Evolutionary conservation across 2,329 filamentous ascomycete genomes (phyloP), one percentile per base, ranked within the genome.

Genomic region (Colletotrichum gigasporum): DNA sequence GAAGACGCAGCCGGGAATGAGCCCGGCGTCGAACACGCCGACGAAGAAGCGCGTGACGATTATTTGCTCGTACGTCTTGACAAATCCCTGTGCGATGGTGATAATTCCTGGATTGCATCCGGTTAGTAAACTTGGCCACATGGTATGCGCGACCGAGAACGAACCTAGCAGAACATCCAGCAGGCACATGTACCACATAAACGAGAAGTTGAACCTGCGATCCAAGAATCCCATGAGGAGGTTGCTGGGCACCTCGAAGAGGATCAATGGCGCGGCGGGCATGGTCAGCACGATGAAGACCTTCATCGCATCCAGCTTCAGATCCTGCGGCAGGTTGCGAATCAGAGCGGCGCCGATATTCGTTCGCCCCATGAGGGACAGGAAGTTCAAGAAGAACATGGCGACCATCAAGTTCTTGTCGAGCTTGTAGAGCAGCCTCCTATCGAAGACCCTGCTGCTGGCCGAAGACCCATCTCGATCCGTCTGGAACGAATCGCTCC

Each of bases 361-460:
- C n/a, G 70, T 71, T 4, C 70, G 67, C 12, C 69, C 70, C 60
- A 71, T 71, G 16, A 71, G 65, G 5, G 69, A 71, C 3, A 71
- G 45, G 32, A 72, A 73, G 61, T 73, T 72, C 34, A 73, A 61
- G 42, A 73, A 71, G 26, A 73, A 67, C 52, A 73, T 71, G 1
- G 71, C 69, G 2, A 69, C 35, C 28, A 72, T 67, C 28, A 72
- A 42, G 32, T 67, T 64, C 52, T 58, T 34, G 12, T 68, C 66
- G 2, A 79, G 66, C 12, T 65, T 55, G 18, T 62, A 62, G 2
- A 75, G 56, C 12, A 79, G 68, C 66, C 79, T 78, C 34, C 22
- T 22, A 24, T 63, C 51, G 45, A 63, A 63, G 28, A n/a, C 10
- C 3, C 20, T 57, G n/a, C 6, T 44, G 8, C 41, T 20, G 22